Conservation (phyloP, 768 basidiomycete species). For the Butyriboletus loyo region DNA sequence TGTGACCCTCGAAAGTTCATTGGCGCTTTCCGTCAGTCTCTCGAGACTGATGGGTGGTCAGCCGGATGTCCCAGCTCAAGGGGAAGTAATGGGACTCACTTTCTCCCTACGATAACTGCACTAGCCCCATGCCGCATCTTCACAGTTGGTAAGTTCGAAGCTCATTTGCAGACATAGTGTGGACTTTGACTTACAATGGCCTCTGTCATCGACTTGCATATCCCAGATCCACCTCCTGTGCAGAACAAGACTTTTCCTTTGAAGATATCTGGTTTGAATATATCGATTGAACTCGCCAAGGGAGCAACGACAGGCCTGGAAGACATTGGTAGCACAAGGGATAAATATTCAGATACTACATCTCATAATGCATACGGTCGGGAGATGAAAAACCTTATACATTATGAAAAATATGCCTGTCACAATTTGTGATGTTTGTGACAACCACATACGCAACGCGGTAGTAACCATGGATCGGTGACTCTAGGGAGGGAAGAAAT, state of each 20-base stretch:
- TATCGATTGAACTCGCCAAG: conserved; percentile 48
- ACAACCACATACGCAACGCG: too few species aligned
- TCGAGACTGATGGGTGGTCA: conserved; percentile 50
- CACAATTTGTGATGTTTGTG: too few species aligned
- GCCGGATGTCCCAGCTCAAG: neutral
- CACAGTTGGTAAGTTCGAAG: conserved; percentile 4
- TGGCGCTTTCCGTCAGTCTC: conserved; percentile 64
- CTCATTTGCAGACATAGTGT: neutral
- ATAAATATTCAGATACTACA: too few species aligned
- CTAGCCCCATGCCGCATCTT: conserved; percentile 84
- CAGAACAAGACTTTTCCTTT: conserved; percentile 88
- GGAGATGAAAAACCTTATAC: too few species aligned
- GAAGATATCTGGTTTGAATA: conserved; percentile 83
- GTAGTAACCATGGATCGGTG: too few species aligned
- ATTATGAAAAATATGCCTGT: too few species aligned
- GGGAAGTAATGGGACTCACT: conserved; percentile 46
- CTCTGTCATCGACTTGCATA: conserved; percentile 87
- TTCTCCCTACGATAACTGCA: conserved; percentile 82
- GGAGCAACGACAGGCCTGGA: conserved; percentile 42
- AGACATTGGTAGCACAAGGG: conserved; percentile 31
- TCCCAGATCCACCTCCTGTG: conserved; percentile 91
- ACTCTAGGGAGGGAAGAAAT: too few species aligned
- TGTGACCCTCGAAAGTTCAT: conserved; percentile 66
- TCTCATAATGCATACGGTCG: too few species aligned
- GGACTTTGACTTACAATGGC: conserved; percentile 54